Base-by-base conservation (phyloP, 257 asterid genomes). In the Ilex asprella region DNA sequence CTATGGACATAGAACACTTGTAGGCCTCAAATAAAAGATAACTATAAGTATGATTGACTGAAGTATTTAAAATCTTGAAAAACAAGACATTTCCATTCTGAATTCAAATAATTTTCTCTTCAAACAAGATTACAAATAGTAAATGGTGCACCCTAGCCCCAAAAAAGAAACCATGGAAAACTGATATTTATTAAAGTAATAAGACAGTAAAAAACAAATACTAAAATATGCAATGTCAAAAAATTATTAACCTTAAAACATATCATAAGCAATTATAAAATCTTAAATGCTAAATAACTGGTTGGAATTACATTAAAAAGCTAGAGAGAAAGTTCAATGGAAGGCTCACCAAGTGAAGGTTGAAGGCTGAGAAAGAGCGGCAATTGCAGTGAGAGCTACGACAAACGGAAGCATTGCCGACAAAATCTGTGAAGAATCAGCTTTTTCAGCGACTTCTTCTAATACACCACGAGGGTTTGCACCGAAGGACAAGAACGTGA, bases 331-430 rank as follows among this genome's bases (percentile, higher is more conserved):
- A 35, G 7, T 35, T 35, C 5, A 35, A 35, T 1, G 8, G 8
- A 35, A 35, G 10, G 46, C 73, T 71, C 60, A 93, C 99, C 99
- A 93, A 66, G 97, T 83, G 73, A 89, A 93, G 63, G 96, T 89
- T 14, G 87, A 81, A 63, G 99, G 97, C 66, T 81, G 85, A 60
- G 84, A 77, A 55, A 93, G 97, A 55, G 99, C 96, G 57, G 96
- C 82, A 46, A 85, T 77, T 2, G 95, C 94, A n/a, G 97, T 93
- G 31, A 86, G 76, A 35, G 88, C 94, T 57, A 93, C 97, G 57
- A 89, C 97, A 68, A 89, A 84, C 12, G 97, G 99, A 39, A 89
- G 91, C 81, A 89, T 68, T 64, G 95, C 95, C 56, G 96, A 89
- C 31, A 93, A 58, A 3, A 71, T 46, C 55, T 89, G 87, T 8